Base-by-base conservation (phyloP, 495 filamentous ascomycete genomes). In the Aspergillus funiculosus region DNA sequence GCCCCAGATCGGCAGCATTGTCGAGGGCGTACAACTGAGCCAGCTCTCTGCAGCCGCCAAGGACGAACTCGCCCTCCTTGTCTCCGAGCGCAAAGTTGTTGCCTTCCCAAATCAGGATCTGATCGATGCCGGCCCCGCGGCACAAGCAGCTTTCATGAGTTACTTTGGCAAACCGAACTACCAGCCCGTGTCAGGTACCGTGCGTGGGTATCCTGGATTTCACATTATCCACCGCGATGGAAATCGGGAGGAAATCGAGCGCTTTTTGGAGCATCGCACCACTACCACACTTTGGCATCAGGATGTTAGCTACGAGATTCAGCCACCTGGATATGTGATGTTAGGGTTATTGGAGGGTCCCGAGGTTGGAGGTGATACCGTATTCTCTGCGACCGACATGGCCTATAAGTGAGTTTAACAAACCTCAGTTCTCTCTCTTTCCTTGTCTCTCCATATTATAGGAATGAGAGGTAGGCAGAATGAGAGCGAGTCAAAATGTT, bases 1-100 rank as follows among this genome's bases (percentile, higher is more conserved):
- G 17, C 84, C 84, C 7, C 73, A 72, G 25, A 79, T 87, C 53
- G 85, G 86, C 51, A 86, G 80, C 20, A 77, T 89, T 52, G 65
- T 91, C 48, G 72, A 80, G 48, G 85, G 85, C 6, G 68, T 91
- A n/a, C 77, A 87, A 56, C 77, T 91, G 19, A 79, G 75, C 47
- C 64, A 75, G 41, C 74, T 91, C 22, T 80, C 73, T 7, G 77
- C 85, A 49, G 71, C 72, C 1, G 82, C 82, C 48, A 89, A 87
- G 59, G 82, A 89, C 54, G 86, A 91, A 46, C 78, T 91, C 10
- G 86, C 86, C 4, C 72, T 86, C 5, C 70, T 91, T 13, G 78
- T 89, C 46, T 73, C 86, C 17, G 80, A 79, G 60, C 76, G 85
- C 47, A 85, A 85, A 26, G 84, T 89, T n/a, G 80, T 90, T 17